A percentile compares a stretch with the other conserved stretches of the same genome.
Evolutionary conservation across 768 basidiomycete species (phyloP).

Genomic region (Dictyophora rubrovolvata): DNA sequence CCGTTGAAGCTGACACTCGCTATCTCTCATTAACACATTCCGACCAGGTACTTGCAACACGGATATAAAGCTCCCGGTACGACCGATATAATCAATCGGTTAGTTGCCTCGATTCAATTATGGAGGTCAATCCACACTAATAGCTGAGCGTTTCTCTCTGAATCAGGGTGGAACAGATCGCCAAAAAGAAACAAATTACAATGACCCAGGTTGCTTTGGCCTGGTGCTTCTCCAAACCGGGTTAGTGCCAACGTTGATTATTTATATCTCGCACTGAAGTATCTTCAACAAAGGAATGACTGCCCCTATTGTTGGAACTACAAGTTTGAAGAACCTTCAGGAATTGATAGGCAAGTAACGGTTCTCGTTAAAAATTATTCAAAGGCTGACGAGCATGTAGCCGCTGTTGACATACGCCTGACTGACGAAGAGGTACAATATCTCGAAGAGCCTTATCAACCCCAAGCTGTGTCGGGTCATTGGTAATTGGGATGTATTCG

Average conservation of each 20-base stretch:
- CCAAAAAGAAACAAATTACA: conserved; percentile 28
- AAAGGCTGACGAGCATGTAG: not conserved
- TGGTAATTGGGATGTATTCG: too few relatives aligned
- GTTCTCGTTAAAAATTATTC: not conserved
- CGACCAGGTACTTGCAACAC: not conserved
- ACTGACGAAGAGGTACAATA: conserved; percentile 22
- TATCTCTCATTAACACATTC: not conserved
- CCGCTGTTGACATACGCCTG: conserved; percentile 14
- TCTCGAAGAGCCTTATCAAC: conserved; percentile 21
- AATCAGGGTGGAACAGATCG: conserved; percentile 43
- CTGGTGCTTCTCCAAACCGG: conserved; percentile 18
- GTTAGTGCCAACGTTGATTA: conserved; percentile 3
- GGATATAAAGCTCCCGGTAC: conserved; percentile 16
- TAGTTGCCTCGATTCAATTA: conserved; percentile 10
- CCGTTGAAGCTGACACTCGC: not conserved
- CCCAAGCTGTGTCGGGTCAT: not conserved
- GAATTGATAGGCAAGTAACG: conserved; percentile 27
- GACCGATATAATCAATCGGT: conserved; percentile 32
- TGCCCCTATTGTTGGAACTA: conserved; percentile 37
- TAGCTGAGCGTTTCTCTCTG: not conserved
- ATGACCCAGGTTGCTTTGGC: conserved; percentile 27
- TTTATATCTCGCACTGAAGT: not conserved
- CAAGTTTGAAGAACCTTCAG: conserved; percentile 28
- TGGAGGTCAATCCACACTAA: not conserved
- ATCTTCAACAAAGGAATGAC: too few relatives aligned